Conservation (phyloP, 352 stramenopile species). For the Pythium inflatum region DNA sequence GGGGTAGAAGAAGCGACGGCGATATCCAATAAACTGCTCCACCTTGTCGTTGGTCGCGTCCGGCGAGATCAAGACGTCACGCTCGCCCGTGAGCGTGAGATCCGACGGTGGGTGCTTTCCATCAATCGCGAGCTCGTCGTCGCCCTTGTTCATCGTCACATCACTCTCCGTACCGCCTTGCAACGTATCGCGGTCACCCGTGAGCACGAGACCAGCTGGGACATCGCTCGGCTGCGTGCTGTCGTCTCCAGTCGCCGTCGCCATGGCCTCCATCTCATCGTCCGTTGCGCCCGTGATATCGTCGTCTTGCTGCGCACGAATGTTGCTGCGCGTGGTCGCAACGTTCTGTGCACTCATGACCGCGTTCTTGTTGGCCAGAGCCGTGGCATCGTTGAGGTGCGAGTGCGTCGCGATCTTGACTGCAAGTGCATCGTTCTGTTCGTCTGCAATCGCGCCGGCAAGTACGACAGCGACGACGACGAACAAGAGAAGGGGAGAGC, state of each 20-base stretch:
- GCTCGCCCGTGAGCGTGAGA: slow-evolving; percentile 25
- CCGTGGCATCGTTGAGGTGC: background rate
- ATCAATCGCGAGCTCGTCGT: background rate
- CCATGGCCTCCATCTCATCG: background rate
- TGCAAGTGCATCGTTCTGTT: background rate
- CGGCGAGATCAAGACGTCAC: slow-evolving; percentile 5
- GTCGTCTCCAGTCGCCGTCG: background rate
- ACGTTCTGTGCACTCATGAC: slow-evolving; percentile 17
- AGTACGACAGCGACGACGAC: background rate
- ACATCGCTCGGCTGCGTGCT: slow-evolving; percentile 6
- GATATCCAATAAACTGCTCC: slow-evolving; percentile 20
- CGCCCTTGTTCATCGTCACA: background rate
- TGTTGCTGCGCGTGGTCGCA: slow-evolving; percentile 28
- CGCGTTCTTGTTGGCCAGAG: slow-evolving; percentile 1
- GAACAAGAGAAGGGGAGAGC: slow-evolving; percentile 23
- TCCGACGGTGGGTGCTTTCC: background rate
- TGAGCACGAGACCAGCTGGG: slow-evolving; percentile 8
- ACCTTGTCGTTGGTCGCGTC: slow-evolving; percentile 4
- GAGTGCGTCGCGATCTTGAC: background rate
- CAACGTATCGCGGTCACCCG: background rate
- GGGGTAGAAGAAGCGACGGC: slow-evolving; percentile 41
- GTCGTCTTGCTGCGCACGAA: slow-evolving; percentile 17
- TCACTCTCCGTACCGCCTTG: slow-evolving; percentile 16
- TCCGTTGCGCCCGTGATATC: background rate
- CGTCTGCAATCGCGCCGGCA: background rate